Conservation (phyloP, 805 yeast genomes). For the Vanderwaltozyma yarrowii region DNA sequence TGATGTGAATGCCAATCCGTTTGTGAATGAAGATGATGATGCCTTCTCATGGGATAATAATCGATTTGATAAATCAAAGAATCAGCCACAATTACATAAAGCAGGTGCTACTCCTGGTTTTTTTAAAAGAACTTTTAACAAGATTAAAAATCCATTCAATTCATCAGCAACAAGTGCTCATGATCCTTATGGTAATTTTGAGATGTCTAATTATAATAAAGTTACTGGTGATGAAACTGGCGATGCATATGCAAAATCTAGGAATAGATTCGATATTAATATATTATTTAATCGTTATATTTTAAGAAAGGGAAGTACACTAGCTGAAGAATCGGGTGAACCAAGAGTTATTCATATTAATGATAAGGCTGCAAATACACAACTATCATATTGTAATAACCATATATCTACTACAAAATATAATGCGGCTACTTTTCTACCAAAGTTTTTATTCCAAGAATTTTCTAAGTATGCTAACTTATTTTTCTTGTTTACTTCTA, state of each 20-base stretch:
- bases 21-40: conserved; percentile 9
- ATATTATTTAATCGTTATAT: conserved; percentile 29
- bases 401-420: conserved; percentile 93
- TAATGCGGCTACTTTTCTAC: conserved; percentile 84
- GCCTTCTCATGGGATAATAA: conserved; percentile 11
- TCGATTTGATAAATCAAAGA: conserved; percentile 3
- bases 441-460: conserved; percentile 92
- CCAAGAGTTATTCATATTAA: conserved; percentile 64
- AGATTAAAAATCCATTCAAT: conserved; percentile 12
- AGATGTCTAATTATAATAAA: conserved; percentile 24
- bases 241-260: conserved; percentile 25
- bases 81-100: conserved; percentile 8
- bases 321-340: conserved; percentile 22
- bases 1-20: conserved; percentile 28
- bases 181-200: conserved; percentile 8
- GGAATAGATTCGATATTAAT: conserved; percentile 31
- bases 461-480: conserved; percentile 94
- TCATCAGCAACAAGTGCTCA: not conserved
- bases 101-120: conserved; percentile 10
- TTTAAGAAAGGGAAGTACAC: conserved; percentile 20
- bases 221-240: conserved; percentile 13
- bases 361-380: conserved; percentile 44
- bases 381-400: conserved; percentile 59
- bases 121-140: conserved; percentile 12
- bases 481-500: conserved; percentile 84